A percentile compares a stretch with the other conserved stretches of the same genome.
These are phyloP conservation scores for Botrytis fabae DNA, from an alignment of 2,329 filamentous ascomycete species.

Conservation along the genomic window DNA sequence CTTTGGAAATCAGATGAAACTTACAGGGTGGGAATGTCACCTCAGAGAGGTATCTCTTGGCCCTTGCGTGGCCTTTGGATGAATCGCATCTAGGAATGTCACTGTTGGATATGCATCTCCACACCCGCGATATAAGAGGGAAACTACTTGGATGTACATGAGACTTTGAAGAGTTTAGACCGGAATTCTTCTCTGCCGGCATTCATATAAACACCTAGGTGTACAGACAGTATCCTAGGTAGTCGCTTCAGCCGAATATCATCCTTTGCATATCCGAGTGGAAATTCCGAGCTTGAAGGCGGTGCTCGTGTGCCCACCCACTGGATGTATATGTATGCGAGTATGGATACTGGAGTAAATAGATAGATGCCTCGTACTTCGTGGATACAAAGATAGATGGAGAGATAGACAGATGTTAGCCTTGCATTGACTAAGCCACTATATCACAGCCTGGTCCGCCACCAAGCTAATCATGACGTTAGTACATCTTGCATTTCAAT, in stretches of 20 bases:
- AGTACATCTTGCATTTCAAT: not conserved
- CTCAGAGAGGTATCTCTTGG: not conserved
- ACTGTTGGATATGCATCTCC: not conserved
- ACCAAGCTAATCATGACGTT: slow-evolving; percentile 2
- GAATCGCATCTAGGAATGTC: not conserved
- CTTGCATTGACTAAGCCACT: slow-evolving; percentile 6
- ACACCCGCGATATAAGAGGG: not conserved
- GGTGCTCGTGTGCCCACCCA: not conserved
- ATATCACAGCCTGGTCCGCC: not conserved
- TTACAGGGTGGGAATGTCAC: not conserved
- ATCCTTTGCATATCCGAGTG: not conserved
- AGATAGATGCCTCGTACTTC: too few relatives aligned
- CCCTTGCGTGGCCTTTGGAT: slow-evolving; percentile 11
- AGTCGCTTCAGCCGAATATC: not conserved
- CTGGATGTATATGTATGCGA: too few relatives aligned
- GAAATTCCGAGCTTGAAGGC: not conserved
- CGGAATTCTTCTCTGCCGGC: not conserved
- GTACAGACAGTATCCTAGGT: not conserved
- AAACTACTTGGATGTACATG: not conserved
- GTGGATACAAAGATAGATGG: not conserved
- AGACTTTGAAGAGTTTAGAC: not conserved
- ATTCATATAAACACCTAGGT: not conserved
- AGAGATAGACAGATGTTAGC: not conserved
- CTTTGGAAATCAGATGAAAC: not conserved
- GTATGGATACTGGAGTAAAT: not conserved